phyloP scores from a whole-genome alignment of 768 basidiomycete species.

The Crassisporium funariophilum region DNA sequence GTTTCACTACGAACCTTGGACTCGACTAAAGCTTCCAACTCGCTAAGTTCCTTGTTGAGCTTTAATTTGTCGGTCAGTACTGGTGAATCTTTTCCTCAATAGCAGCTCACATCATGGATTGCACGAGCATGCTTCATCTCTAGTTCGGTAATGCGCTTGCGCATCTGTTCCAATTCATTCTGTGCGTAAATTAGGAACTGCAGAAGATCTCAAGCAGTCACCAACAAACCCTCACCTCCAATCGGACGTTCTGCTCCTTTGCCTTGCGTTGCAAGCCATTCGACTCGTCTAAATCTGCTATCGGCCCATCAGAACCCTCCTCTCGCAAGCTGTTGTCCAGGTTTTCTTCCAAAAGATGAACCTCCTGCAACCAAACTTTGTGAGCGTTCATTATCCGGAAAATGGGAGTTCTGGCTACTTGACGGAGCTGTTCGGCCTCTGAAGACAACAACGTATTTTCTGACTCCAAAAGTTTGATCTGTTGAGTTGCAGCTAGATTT shows the following conservation, averaged over 20 bases:
- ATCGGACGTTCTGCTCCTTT: constrained; percentile 50
- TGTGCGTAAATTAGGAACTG: constrained; percentile 24
- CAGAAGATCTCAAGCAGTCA: neutral
- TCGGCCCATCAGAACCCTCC: constrained; percentile 43
- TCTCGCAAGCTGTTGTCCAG: constrained; percentile 64
- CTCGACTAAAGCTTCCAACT: constrained; percentile 92
- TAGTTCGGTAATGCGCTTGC: constrained; percentile 65
- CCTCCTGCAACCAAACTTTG: constrained; percentile 51
- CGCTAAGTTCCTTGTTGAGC: constrained; percentile 91
- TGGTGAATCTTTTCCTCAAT: neutral
- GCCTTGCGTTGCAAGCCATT: constrained; percentile 42
- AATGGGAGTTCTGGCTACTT: constrained; percentile 46
- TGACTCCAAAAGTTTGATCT: constrained; percentile 70
- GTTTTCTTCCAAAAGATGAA: constrained; percentile 76
- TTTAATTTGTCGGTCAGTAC: constrained; percentile 30
- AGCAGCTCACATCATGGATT: constrained; percentile 61
- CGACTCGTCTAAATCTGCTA: constrained; percentile 34
- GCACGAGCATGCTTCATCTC: constrained; percentile 77
- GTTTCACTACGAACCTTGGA: constrained; percentile 62
- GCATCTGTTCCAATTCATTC: constrained; percentile 69
- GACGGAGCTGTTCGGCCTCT: constrained; percentile 72
- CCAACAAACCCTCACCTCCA: constrained; percentile 45
- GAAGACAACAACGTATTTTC: constrained; percentile 73
- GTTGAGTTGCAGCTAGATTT: constrained; percentile 59
- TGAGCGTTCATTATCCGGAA: neutral